phyloP scores from a whole-genome alignment of 75 land plant species.

The Larix kaempferi region DNA sequence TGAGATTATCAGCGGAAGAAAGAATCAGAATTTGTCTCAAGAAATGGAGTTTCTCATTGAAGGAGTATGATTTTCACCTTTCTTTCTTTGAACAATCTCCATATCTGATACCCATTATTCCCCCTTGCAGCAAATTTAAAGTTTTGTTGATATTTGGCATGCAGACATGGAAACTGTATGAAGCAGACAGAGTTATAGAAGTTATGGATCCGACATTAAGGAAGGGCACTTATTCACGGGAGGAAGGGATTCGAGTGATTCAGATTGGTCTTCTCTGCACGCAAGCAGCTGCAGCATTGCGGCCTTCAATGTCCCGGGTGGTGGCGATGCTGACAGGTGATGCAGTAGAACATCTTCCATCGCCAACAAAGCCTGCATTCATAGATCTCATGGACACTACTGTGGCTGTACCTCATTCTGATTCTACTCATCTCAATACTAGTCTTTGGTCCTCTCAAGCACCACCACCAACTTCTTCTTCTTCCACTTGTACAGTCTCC shows the following conservation, averaged over 20 bases:
- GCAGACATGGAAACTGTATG: conserved; percentile 13
- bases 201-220: conserved; percentile 1
- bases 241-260: conserved; percentile 9
- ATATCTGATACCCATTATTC: not conserved
- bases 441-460: too few relatives aligned
- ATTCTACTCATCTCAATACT: too few relatives aligned
- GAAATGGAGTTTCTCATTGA: conserved; percentile 12
- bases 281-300: conserved; percentile 13
- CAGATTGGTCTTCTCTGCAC: conserved; percentile 8
- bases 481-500: too few relatives aligned
- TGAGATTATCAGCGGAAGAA: conserved; percentile 38
- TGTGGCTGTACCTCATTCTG: too few relatives aligned
- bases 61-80: not conserved
- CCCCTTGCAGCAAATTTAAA: too few relatives aligned
- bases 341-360: not conserved
- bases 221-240: not conserved
- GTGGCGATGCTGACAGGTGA: conserved; percentile 18
- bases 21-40: conserved; percentile 23
- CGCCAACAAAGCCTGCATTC: not conserved
- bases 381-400: too few relatives aligned
- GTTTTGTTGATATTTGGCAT: not conserved
- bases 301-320: conserved; percentile 23
- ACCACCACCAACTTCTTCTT: too few relatives aligned
- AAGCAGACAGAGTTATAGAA: not conserved
- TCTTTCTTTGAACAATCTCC: not conserved